phyloP scores from a whole-genome alignment of 2,329 filamentous ascomycete species.

The Cladosporium sp. region DNA sequence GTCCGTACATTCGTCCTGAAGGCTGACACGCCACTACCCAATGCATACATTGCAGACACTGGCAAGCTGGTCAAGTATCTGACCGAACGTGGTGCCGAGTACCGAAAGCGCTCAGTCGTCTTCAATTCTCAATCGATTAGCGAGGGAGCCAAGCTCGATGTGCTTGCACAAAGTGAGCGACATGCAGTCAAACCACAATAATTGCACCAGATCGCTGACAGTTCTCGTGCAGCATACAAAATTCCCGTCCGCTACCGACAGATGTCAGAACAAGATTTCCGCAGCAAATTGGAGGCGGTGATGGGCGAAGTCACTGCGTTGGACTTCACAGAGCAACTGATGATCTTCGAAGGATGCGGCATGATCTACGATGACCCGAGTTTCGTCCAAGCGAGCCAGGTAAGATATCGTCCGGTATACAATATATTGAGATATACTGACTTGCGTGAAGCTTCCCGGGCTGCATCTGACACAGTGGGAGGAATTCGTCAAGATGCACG shows the following conservation, averaged over 20 bases:
- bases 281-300: background rate
- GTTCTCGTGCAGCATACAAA: background rate
- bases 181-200: background rate
- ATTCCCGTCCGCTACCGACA: slow-evolving; percentile 9
- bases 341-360: slow-evolving; percentile 8
- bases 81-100: background rate
- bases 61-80: slow-evolving; percentile 9
- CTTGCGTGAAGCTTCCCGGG: background rate
- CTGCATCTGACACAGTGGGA: background rate
- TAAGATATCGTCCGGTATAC: background rate
- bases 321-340: slow-evolving; percentile 11
- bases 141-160: background rate
- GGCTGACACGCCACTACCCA: background rate
- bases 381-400: slow-evolving; percentile 9
- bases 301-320: slow-evolving; percentile 6
- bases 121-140: slow-evolving; percentile 8
- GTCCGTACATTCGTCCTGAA: slow-evolving; percentile 1
- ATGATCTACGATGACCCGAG: slow-evolving; percentile 4
- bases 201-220: background rate
- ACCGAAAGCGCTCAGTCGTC: background rate
- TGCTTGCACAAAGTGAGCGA: background rate
- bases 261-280: background rate
- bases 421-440: background rate
- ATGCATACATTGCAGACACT: slow-evolving; percentile 3
- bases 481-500: background rate